A percentile compares a stretch with the other conserved stretches of the same genome.
phyloP scores from a whole-genome alignment of 2,329 filamentous ascomycete genomes.

The Scytalidium lignicola region DNA sequence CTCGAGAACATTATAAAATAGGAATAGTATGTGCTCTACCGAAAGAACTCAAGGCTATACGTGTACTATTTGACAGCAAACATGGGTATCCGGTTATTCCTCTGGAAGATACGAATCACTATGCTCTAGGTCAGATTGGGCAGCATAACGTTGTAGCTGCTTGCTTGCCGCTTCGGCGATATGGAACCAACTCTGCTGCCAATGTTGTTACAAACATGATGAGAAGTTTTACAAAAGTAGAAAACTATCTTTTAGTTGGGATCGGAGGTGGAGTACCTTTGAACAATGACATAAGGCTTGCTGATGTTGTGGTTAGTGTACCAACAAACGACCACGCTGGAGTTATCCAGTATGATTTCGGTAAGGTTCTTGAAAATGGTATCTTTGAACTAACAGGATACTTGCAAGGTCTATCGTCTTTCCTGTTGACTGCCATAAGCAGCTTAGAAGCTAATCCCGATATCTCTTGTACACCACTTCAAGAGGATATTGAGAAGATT shows the following conservation, averaged over 20 bases:
- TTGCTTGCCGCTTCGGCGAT: conserved; percentile 26
- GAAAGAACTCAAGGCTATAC: conserved; percentile 14
- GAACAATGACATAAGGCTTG: conserved; percentile 6
- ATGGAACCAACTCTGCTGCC: conserved; percentile 30
- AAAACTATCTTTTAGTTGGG: conserved; percentile 30
- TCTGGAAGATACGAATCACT: conserved; percentile 16
- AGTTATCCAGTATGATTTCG: conserved; percentile 11
- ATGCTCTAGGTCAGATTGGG: conserved; percentile 23
- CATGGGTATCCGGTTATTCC: conserved; percentile 6
- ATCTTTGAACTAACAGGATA: neutral
- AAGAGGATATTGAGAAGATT: neutral
- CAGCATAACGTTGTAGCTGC: conserved; percentile 30
- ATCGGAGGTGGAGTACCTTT: conserved; percentile 28
- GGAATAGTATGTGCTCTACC: conserved; percentile 17
- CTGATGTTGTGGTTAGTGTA: conserved; percentile 7
- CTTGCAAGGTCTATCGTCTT: neutral
- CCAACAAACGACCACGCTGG: conserved; percentile 2
- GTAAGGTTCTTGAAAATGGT: conserved; percentile 4
- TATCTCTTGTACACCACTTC: neutral
- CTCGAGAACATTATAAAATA: conserved; percentile 12
- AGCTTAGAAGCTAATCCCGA: neutral
- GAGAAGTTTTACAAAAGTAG: conserved; percentile 3
- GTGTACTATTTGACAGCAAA: conserved; percentile 15
- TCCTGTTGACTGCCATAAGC: neutral
- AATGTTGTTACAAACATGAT: conserved; percentile 7